Evolutionary conservation across 139 green algal species (phyloP), one percentile per base, ranked within the genome.

Genomic region (Coccomyxa sp.): DNA sequence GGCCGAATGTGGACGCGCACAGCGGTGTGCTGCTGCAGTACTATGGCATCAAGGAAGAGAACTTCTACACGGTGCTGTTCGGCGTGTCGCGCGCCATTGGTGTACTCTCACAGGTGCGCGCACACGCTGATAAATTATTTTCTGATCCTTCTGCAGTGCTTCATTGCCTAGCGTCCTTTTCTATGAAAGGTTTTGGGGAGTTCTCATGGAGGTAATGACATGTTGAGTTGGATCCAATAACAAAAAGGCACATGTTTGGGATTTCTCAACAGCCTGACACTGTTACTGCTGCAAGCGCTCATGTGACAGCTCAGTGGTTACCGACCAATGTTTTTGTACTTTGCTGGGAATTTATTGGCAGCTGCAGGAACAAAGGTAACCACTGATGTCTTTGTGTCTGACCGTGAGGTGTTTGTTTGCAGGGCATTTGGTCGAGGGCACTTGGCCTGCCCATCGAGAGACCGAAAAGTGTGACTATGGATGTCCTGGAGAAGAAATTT

Each of bases 11-110:
- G 59, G 97, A 99, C 83, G 97, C 97, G 23, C 97, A 99, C 93
- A 94, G 85, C 77, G 96, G 96, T 45, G 96, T 99, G 58, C 90
- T 99, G 86, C 92, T 99, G 82, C 96, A 98, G 89, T 94, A 98
- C 89, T 98, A 97, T 90, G 94, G 94, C 88, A 96, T 98, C 79
- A 92, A 45, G 10, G 94, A 99, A 90, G 92, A 94, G 71, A 95
- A 94, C 88, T 98, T 96, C 89, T 99, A 99, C 93, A 99, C 97
- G 0, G 97, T 99, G 59, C 89, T 99, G 23, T 99, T 99, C 88
- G 97, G 96, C n/a, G 96, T 98, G 31, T 96, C 91, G 1, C 91
- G 97, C 14, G 92, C 96, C 9, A 88, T 99, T 51, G 97, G 97
- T 15, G 95, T 98, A 21, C 88, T 99, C 66, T 93, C 89, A 67